Base-by-base conservation (phyloP, 495 filamentous ascomycete genomes). In the Hypomontagnella monticulosa region DNA sequence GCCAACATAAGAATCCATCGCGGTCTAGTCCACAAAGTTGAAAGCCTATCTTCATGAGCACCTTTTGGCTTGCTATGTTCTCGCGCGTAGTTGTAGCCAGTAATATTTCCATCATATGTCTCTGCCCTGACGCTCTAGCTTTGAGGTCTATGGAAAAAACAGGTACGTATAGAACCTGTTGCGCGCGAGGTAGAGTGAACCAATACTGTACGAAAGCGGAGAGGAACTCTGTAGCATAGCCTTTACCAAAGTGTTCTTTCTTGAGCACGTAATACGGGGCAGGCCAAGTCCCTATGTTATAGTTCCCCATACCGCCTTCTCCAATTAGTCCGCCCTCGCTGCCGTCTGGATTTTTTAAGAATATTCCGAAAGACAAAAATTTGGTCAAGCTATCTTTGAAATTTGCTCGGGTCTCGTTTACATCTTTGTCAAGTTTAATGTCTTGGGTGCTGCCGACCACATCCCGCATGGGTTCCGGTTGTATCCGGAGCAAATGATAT, bases 81-180 rank as follows among this genome's bases (percentile, higher is more conserved):
- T 46, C 42, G 7, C 3, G 3, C 7, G 16, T 46, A 23, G 42
- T 46, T 1, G 16, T 27, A 9, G 42, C 42, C 8, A 23, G 4
- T 23, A 46, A 46, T 46, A 46, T 46, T 27, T 23, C 16, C 18
- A n/a, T n/a, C n/a, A n/a, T n/a, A n/a, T n/a, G n/a, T n/a, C n/a
- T n/a, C n/a, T n/a, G n/a, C n/a, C 16, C 20, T 8, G 20, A 16
- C 12, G 11, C 18, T 46, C 16, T 27, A 23, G 20, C 42, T 23
- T 6, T 16, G 20, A 8, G 14, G 20, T 23, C 42, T 10, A 46
- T 14, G 23, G 42, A 23, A 27, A 3, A 46, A 23, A 7, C 2
- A 4, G 3, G 42, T 46, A n/a, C 16, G 11, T 23, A n/a, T n/a
- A n/a, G n/a, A n/a, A n/a, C n/a, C n/a, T n/a, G n/a, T n/a, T n/a